Evolutionary conservation across 345 rosid species (phyloP).

Genomic region (Punica granatum): DNA sequence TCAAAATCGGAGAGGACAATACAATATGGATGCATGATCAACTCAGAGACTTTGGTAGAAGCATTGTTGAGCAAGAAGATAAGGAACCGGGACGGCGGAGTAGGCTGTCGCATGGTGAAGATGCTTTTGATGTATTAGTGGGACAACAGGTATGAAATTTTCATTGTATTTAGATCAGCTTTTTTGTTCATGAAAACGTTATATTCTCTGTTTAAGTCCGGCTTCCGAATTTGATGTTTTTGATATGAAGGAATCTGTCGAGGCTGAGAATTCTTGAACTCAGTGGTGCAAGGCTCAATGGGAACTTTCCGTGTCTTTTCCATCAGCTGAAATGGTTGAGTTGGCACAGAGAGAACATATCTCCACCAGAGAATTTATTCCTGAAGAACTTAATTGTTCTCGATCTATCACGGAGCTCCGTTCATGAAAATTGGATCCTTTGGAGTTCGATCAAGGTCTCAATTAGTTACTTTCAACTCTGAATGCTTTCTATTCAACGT

Average conservation of each 20-base stretch:
- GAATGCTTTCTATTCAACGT: not conserved
- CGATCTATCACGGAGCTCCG: not conserved
- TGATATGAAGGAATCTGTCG: no score
- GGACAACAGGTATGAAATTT: not conserved
- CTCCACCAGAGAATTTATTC: not conserved
- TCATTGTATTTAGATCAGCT: no score
- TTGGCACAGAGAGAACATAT: not conserved
- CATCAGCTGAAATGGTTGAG: not conserved
- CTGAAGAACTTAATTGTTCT: not conserved
- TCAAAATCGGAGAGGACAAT: not conserved
- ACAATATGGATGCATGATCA: conserved; percentile 8
- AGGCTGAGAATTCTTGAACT: not conserved
- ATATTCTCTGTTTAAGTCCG: no score
- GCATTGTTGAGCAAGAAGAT: not conserved
- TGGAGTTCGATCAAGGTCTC: not conserved
- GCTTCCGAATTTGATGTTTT: no score
- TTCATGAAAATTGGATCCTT: not conserved
- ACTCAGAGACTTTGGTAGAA: not conserved
- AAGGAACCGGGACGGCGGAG: fast-evolving
- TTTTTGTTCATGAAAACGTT: not conserved
- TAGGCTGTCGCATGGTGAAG: not conserved
- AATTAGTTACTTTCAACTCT: no score
- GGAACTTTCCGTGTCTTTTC: not conserved
- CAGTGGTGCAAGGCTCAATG: not conserved
- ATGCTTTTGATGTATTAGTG: not conserved